Evolutionary conservation across 306 rosid species (phyloP), one percentile per base, ranked within the genome.

Genomic region (Prunus dulcis): DNA sequence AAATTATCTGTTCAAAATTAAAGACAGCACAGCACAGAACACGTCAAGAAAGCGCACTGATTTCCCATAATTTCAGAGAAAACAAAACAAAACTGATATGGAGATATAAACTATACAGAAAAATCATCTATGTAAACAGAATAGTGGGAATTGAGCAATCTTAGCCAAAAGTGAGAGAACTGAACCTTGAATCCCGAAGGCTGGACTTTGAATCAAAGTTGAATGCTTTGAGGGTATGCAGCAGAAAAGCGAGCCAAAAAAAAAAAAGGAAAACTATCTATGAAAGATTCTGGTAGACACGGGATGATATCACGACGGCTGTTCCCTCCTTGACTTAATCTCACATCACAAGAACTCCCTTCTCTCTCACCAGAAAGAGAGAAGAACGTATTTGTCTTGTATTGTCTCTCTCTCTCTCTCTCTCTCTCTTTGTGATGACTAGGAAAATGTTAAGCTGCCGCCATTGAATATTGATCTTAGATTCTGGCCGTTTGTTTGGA

Each of bases 401-500:
- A 3, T 45, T 45, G 34, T 57, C 67, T 12, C 56, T 53, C 15
- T 10, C 41, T 34, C 41, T 5, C 6, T 34, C 38, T 32, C 38
- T 51, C 38, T 23, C 9, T 28, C 9, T 51, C 0, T 49, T 0
- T 8, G 60, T 15, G 38, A 4, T 38, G 72, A 64, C 63, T 65
- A 15, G 64, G 38, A 55, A 30, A 67, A 22, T 51, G 43, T 64
- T 20, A 56, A 13, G 73, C 18, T 23, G 27, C 34, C 18, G 2
- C 65, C 72, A 28, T 20, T 68, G 23, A 4, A 56, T 55, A 23
- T 56, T 30, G 43, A 76, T 67, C 65, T 55, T 76, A 50, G 38
- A 67, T 76, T 76, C 10, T 67, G 80, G 80, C 74, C 79, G 72
- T 64, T 19, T 13, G 71, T 10, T 64, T 27, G 3, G 18, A 22